Conservation (phyloP, 805 yeast genomes). For the Wickerhamiella nectarea region DNA sequence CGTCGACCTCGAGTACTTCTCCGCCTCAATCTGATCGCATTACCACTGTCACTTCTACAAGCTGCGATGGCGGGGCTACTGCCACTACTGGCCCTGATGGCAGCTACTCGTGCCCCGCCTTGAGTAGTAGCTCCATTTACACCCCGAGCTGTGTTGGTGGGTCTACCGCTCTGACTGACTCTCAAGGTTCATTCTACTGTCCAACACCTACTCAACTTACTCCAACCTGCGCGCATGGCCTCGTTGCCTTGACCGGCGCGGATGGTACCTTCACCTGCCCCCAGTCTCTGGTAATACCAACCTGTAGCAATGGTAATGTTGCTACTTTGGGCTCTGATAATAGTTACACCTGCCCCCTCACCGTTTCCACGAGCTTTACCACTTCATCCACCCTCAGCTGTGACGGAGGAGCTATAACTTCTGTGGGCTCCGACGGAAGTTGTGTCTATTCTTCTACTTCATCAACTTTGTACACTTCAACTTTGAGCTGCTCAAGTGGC, state of each 20-base stretch:
- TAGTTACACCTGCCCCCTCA: no score
- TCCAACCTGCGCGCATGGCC: background rate
- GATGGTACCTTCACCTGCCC: background rate
- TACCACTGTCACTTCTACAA: background rate
- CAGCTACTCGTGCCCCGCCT: background rate
- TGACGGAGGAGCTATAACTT: background rate
- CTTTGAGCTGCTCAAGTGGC: background rate
- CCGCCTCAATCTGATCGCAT: no score
- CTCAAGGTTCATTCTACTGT: background rate
- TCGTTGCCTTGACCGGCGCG: background rate
- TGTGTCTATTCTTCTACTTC: no score
- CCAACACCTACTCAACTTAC: background rate
- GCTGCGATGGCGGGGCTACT: background rate
- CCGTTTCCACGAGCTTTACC: no score
- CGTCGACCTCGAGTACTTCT: no score
- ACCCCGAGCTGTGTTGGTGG: background rate
- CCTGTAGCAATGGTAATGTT: background rate
- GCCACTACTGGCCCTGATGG: background rate
- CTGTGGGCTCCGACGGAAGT: background rate
- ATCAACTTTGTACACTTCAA: no score
- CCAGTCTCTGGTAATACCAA: no score
- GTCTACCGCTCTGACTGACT: background rate
- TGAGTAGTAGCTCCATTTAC: background rate
- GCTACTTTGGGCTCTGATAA: background rate
- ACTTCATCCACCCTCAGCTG: no score